Conservation (phyloP, 371 early-diverging fungal species). For the Mucor saturninus region DNA sequence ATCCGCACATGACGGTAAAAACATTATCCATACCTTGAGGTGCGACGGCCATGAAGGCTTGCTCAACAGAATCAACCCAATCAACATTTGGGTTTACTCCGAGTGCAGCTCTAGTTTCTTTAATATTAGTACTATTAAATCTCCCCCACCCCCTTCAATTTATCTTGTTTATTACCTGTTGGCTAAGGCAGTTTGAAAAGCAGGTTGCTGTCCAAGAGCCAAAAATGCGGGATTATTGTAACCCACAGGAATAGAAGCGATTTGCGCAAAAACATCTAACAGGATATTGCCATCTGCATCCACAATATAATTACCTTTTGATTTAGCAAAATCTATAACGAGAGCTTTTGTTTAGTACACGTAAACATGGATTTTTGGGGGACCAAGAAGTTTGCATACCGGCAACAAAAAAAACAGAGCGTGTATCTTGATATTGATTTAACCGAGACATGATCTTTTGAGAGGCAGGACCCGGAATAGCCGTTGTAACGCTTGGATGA, state of each 20-base stretch:
- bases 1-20: slow-evolving; percentile 82
- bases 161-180: slow-evolving; percentile 42
- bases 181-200: slow-evolving; percentile 62
- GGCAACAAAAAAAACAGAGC: slow-evolving; percentile 53
- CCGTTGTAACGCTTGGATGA: slow-evolving; percentile 37
- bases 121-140: no score
- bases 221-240: slow-evolving; percentile 76
- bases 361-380: not conserved
- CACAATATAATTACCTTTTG: slow-evolving; percentile 76
- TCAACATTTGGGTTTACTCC: slow-evolving; percentile 71
- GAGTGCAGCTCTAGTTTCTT: slow-evolving; percentile 58
- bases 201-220: slow-evolving; percentile 57
- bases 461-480: slow-evolving; percentile 53
- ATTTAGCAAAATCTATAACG: slow-evolving; percentile 65
- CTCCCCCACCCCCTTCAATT: not conserved
- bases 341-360: not conserved
- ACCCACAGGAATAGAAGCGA: slow-evolving; percentile 79
- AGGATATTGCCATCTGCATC: slow-evolving; percentile 76
- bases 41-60: slow-evolving; percentile 71
- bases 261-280: slow-evolving; percentile 77
- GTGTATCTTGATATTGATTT: slow-evolving; percentile 51
- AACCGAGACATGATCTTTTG: slow-evolving; percentile 37
- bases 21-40: slow-evolving; percentile 74
- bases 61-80: slow-evolving; percentile 68
- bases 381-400: slow-evolving; percentile 28